phyloP scores from a whole-genome alignment of 352 stramenopile species.

The Globisporangium paroecandrum region DNA sequence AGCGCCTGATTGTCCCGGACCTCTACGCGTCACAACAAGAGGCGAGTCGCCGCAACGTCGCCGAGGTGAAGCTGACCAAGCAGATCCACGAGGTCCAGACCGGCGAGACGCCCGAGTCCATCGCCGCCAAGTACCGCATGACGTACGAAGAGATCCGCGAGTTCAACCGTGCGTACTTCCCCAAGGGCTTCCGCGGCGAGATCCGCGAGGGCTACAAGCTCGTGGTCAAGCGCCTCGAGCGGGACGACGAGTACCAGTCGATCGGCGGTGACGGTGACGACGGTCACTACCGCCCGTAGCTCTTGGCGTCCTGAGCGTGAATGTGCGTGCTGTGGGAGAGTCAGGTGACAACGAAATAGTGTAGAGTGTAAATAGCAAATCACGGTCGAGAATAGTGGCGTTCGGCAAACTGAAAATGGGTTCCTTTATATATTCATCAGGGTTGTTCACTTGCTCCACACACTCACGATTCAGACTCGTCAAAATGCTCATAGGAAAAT shows the following conservation, averaged over 20 bases:
- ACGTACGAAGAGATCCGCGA: constrained; percentile 84
- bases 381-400: not conserved
- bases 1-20: constrained; percentile 76
- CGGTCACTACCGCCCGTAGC: constrained; percentile 13
- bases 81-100: constrained; percentile 79
- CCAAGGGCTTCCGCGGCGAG: constrained; percentile 79
- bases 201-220: constrained; percentile 78
- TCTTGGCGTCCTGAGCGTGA: not conserved
- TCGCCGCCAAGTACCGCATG: constrained; percentile 68
- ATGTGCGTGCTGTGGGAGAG: constrained; percentile 1
- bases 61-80: constrained; percentile 82
- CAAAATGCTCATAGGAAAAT: constrained; percentile 1
- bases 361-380: constrained; percentile 6
- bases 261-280: constrained; percentile 22
- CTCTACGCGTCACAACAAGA: constrained; percentile 49
- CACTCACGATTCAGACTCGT: not conserved
- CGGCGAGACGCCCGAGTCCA: constrained; percentile 65
- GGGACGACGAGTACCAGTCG: constrained; percentile 28
- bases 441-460: not conserved
- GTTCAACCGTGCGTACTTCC: constrained; percentile 84
- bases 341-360: not conserved
- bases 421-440: constrained; percentile 1
- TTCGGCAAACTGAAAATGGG: not conserved
- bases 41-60: constrained; percentile 60
- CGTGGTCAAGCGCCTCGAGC: constrained; percentile 63